Evolutionary conservation across 2,329 filamentous ascomycete genomes (phyloP).

Genomic region (Emergomyces pasteurianus): DNA sequence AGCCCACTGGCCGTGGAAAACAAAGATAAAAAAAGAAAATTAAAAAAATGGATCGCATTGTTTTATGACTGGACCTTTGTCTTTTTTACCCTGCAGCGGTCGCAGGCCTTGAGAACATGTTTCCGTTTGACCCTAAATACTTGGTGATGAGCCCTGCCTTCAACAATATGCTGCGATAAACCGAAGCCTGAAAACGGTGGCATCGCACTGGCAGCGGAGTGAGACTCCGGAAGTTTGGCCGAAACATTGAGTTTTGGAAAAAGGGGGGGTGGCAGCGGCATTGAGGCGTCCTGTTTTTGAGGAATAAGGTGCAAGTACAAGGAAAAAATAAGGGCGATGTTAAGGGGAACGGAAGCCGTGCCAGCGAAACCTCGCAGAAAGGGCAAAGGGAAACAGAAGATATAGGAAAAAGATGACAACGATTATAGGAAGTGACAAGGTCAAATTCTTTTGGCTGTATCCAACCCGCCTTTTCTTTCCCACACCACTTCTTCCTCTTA

Average conservation of each 20-base stretch:
- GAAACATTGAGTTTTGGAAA: conserved; percentile 27
- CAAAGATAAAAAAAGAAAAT: too few relatives aligned
- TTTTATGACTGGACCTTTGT: conserved; percentile 26
- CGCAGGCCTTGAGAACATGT: conserved; percentile 34
- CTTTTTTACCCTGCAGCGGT: conserved; percentile 36
- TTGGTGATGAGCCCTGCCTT: conserved; percentile 27
- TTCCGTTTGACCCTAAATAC: conserved; percentile 34
- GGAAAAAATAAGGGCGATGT: neutral
- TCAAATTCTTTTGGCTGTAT: neutral
- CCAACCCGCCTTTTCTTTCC: neutral
- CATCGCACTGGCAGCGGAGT: conserved; percentile 23
- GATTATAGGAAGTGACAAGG: neutral
- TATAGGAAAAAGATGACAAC: conserved; percentile 7
- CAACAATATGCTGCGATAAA: conserved; percentile 16
- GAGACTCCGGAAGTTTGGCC: conserved; percentile 22
- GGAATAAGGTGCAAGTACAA: conserved; percentile 1
- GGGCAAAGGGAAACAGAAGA: conserved; percentile 7
- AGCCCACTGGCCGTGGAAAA: conserved; percentile 2
- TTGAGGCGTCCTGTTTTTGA: conserved; percentile 6
- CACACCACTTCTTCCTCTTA: neutral
- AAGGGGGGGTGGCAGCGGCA: conserved; percentile 13
- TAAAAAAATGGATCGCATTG: conserved; percentile 1
- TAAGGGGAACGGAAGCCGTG: conserved; percentile 6
- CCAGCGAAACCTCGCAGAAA: conserved; percentile 4
- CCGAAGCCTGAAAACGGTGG: conserved; percentile 22